Evolutionary conservation across 2,329 filamentous ascomycete genomes (phyloP), one percentile per base, ranked within the genome.

Genomic region (Fonsecaea multimorphosa): DNA sequence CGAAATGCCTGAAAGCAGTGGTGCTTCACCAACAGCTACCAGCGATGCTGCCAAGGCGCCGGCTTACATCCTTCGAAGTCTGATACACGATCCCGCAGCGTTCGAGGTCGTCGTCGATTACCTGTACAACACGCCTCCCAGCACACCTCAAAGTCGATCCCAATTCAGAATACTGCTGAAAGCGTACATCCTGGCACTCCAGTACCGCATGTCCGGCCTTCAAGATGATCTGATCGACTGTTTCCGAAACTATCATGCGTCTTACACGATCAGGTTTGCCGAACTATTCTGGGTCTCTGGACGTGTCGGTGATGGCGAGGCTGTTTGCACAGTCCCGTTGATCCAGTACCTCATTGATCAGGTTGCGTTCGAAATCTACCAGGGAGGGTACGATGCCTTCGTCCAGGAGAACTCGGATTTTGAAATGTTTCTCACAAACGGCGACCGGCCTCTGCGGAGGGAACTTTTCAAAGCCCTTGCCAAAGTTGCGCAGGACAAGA

Each of bases 191-290:
- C 34, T 72, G 1, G 72, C 71, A 5, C 52, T 68, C 9, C 54
- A 57, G 1, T 73, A 72, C 59, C n/a, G 65, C 1, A 66, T 69
- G 36, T 16, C 51, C 11, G 24, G 8, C 0, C 64, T 73, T 22
- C 71, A 73, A 53, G 71, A 73, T 59, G 49, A 61, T 4, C 49
- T 73, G 11, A 58, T 73, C 19, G 67, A 71, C 12, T 67, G 64
- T 22, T 58, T 72, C 29, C 65, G 70, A 8, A 38, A 63, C 12
- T 70, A 65, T 46, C 67, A 72, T 36, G 34, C 27, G 12, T 19
- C 27, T 2, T 64, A 60, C 49, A 59, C 27, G 12, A 32, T 72
- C n/a, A 54, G 51, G 9, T 68, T 73, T 29, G 67, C 68, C 16
- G 63, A 71, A n/a, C 56, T 72, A 5, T 55, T 63, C 4, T 72